Base-by-base conservation (phyloP, 768 basidiomycete species). In the Paxillus ammoniavirescens region DNA sequence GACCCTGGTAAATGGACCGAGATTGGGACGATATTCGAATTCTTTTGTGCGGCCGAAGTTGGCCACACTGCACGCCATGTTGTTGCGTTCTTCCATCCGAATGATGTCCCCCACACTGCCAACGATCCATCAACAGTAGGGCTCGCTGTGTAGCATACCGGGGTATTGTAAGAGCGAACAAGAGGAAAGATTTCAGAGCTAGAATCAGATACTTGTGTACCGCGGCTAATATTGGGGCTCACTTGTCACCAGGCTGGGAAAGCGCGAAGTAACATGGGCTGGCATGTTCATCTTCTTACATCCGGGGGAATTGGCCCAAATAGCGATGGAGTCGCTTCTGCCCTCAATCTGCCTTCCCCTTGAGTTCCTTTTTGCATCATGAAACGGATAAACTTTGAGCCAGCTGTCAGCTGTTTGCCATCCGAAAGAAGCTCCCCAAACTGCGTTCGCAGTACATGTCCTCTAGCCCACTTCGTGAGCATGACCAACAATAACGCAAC, bases 151-250 rank as follows among this genome's bases (percentile, higher is more conserved):
- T 79, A 30, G 81, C 63, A 62, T 86, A 79, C 17, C 81, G 84
- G 10, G 81, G 76, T 31, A 76, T 75, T n/a, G 78, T n/a, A 63
- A 45, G 72, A 72, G 15, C 69, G 85, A 85, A 82, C 84, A 89
- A 4, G 74, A 61, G 21, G 43, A 5, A 26, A 6, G 26, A 44
- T 44, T 23, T 44, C 21, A 26, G 5, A 15, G 18, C 42, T 15
- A 28, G 6, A 6, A 10, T 44, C 9, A 44, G 26, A 14, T 8
- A 28, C 8, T 8, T 4, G 3, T 44, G 21, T 15, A 14, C 13
- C 18, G 44, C 42, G 15, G 21, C 26, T 23, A 8, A 33, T 18
- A 15, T 17, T 30, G 28, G 40, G 4, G 12, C 60, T 53, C 37
- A 61, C 60, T 26, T 26, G 23, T 26, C 23, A 26, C 23, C 23